Evolutionary conservation across 768 basidiomycete species (phyloP), one percentile per base, ranked within the genome.

Genomic region (Russula earlei): DNA sequence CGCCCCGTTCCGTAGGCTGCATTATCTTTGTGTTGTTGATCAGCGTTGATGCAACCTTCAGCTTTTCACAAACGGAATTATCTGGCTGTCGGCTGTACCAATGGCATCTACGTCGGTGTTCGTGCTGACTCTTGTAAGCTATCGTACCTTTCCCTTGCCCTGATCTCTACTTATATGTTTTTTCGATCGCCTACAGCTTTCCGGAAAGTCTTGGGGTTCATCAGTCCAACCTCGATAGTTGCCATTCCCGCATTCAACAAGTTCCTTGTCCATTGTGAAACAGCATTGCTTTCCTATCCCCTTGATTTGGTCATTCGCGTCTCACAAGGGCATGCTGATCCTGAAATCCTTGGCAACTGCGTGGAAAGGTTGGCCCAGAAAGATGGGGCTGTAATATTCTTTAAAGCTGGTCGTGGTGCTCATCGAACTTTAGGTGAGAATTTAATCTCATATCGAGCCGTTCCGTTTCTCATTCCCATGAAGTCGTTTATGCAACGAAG

Each of bases 401-500:
- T 81, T 63, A 77, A 74, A 50, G 75, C 81, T 41, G 76, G 83
- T 8, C 72, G 70, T 40, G 65, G 86, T 36, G 75, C 72, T 5
- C 75, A 75, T 38, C 75, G 78, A 45, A 75, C 77, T 2, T 67
- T 91, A 49, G 65, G 90, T 89, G 57, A 67, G 77, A 68, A 0
- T 25, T 10, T 20, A 22, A 1, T 47, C 15, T 36, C 4, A 27
- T 55, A 19, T 45, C 19, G 8, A n/a, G 33, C 22, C 27, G 33
- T 33, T 36, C 29, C 38, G 50, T 57, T 20, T 22, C 49, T 57
- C 45, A 50, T 5, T 19, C 27, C 40, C 25, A 29, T 46, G 41
- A 58, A 91, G 90, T 91, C 45, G 73, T 89, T 14, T 89, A 81
- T 66, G 79, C 82, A 8, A 77, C 72, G 55, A 88, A 84, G 70